Base-by-base conservation (phyloP, 306 rosid species). In the Ormosia semicastrata region DNA sequence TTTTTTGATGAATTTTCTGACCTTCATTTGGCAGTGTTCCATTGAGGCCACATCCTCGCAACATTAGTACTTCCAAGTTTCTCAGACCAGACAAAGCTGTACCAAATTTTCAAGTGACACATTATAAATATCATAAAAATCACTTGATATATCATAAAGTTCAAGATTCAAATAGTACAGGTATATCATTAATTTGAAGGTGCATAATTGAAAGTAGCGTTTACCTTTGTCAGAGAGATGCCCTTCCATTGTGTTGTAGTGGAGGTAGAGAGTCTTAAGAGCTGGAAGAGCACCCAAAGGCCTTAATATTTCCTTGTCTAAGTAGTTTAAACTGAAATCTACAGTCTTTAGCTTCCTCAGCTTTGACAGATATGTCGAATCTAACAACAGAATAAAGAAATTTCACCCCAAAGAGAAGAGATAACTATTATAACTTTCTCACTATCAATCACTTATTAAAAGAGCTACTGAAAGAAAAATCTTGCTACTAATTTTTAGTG, bases 1-100 rank as follows among this genome's bases (percentile, higher is more conserved):
- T 30, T 58, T 58, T 58, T 41, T 10, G 50, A 41, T n/a, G 41
- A 50, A 69, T 24, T 47, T 49, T 49, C 63, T 53, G 32, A 53
- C 77, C 77, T 47, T 71, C 44, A 54, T n/a, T 36, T 2, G 77
- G 77, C 77, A 73, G 37, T 46, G 64, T 15, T 52, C 77, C 77
- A 4, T 73, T 2, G 24, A 71, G n/a, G 41, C 7, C 40, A 69
- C 56, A 46, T 13, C 29, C 39, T 33, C 66, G 50, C 47, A 73
- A 33, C 33, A 73, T 54, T 3, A 73, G 10, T 5, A 54, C 37
- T 57, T 73, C 49, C 50, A 54, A 36, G 77, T 57, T 34, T 54
- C 77, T 15, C 34, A 73, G 50, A 53, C 49, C 15, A 73, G 66
- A 36, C 66, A 54, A 39, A 0, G 36, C 77, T 73, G 66, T 56